A percentile compares a stretch with the other conserved stretches of the same genome.
phyloP scores from a whole-genome alignment of 805 yeast species.

The Metahyphopichia silvanorum region DNA sequence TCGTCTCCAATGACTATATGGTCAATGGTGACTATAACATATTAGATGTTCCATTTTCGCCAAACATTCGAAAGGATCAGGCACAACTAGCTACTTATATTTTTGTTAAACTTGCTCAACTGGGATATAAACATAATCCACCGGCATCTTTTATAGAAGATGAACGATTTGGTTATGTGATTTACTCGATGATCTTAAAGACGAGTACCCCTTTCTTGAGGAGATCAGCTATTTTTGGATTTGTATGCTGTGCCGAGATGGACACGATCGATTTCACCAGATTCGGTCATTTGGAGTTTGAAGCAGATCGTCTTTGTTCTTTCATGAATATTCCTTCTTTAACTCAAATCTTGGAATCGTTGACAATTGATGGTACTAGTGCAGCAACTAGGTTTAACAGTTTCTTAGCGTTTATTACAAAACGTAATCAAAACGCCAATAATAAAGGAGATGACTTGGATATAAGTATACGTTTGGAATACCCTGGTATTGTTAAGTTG shows the following conservation, averaged over 20 bases:
- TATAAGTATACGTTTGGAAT: slow-evolving; percentile 39
- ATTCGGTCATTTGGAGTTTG: slow-evolving; percentile 29
- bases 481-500: slow-evolving; percentile 63
- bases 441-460: slow-evolving; percentile 10
- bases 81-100: slow-evolving; percentile 18
- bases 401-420: slow-evolving; percentile 14
- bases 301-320: slow-evolving; percentile 51
- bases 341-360: slow-evolving; percentile 14
- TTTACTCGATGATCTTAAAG: slow-evolving; percentile 55
- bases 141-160: slow-evolving; percentile 10
- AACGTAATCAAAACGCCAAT: slow-evolving; percentile 1
- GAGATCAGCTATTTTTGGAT: slow-evolving; percentile 54
- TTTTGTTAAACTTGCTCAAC: slow-evolving; percentile 18
- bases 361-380: slow-evolving; percentile 8
- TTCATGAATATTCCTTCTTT: slow-evolving; percentile 48
- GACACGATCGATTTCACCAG: slow-evolving; percentile 22
- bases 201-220: slow-evolving; percentile 64
- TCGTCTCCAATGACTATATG: slow-evolving; percentile 25
- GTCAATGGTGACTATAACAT: slow-evolving; percentile 19
- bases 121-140: neutral
- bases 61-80: slow-evolving; percentile 16
- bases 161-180: slow-evolving; percentile 30
- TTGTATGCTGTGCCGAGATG: slow-evolving; percentile 48
- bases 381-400: slow-evolving; percentile 22
- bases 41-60: slow-evolving; percentile 35